Percentiles rank a stretch among this genome's conserved stretches.
phyloP scores from a whole-genome alignment of 225 moss, liverwort and hornwort species.

The Pseudoscleropodium purum region DNA sequence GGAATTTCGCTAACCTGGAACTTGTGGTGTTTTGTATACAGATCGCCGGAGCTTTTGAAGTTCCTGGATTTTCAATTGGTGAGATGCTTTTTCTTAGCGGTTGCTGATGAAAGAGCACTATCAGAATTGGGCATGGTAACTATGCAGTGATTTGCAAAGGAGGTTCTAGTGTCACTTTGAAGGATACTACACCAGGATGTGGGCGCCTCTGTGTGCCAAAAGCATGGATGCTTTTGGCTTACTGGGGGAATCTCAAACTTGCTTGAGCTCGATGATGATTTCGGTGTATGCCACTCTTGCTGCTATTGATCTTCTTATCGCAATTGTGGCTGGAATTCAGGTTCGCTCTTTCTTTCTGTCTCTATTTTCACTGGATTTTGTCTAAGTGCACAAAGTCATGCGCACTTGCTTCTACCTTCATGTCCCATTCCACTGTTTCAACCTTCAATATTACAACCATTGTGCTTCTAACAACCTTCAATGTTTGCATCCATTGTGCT shows the following conservation, averaged over 20 bases:
- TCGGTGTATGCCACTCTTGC: constrained; percentile 27
- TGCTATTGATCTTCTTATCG: constrained; percentile 22
- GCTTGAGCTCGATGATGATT: constrained; percentile 25
- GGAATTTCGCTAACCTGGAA: not conserved
- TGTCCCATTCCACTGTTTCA: not conserved
- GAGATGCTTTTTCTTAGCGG: not conserved
- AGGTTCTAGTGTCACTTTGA: not conserved
- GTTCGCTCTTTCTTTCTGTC: not conserved
- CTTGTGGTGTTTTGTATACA: not conserved
- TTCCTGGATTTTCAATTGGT: not conserved
- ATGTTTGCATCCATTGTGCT: not conserved
- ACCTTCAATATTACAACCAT: not conserved
- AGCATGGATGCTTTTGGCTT: constrained; percentile 23
- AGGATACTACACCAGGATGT: constrained; percentile 8
- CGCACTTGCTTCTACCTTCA: not conserved
- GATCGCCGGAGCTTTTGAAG: not conserved
- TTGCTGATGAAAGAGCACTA: constrained; percentile 6
- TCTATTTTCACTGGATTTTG: not conserved
- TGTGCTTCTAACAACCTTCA: not conserved
- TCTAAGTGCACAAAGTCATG: not conserved
- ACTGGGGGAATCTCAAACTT: constrained; percentile 1
- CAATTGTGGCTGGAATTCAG: constrained; percentile 23
- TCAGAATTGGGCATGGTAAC: not conserved
- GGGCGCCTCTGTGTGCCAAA: constrained; percentile 18
- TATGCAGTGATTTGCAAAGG: constrained; percentile 4